Base-by-base conservation (phyloP, 164 flowering plant species). In the Malania oleifera region DNA sequence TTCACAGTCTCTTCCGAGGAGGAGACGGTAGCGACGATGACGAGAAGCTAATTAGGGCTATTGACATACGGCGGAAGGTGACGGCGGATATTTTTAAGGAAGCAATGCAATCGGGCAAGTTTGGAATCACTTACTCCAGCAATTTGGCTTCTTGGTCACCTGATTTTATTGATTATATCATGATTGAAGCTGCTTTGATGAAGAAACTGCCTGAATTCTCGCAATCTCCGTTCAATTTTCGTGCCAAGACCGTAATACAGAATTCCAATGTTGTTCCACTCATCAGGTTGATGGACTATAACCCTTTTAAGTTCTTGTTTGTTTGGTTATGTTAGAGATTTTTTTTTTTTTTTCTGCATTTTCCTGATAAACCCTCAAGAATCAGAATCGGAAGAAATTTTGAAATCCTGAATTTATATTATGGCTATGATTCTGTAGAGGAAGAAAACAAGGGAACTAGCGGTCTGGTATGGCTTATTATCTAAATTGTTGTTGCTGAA, bases 121-220 rank as follows among this genome's bases (percentile, higher is more conserved):
- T 92, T 57, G 83, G 93, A 26, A 84, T 84, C 45, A 89, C 87
- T 50, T 92, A 85, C 61, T 64, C 82, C 5, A 70, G 72, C 17
- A 89, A 86, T 80, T 68, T 89, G 70, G 70, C 66, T 7, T 64
- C 73, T 15, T 49, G 49, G 28, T 35, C 86, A 59, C 65, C 74
- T 6, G 85, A 66, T 28, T 92, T 81, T 68, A 54, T 92, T 40
- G 96, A 92, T 60, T 70, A 65, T 57, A 73, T 92, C 13, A 84
- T 92, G 90, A 77, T 92, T 56, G 74, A 81, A 53, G 93, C 97
- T 51, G 96, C 89, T 5, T 48, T 74, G 7, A 64, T 92, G 93
- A 92, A 87, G 77, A 44, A 56, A 18, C 29, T 57, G 45, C 83
- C 84, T 9, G 83, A 85, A 45, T 89, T 78, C 52, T 61, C 77